phyloP scores from a whole-genome alignment of 2,329 filamentous ascomycete species.

The Aspergillus felis region DNA sequence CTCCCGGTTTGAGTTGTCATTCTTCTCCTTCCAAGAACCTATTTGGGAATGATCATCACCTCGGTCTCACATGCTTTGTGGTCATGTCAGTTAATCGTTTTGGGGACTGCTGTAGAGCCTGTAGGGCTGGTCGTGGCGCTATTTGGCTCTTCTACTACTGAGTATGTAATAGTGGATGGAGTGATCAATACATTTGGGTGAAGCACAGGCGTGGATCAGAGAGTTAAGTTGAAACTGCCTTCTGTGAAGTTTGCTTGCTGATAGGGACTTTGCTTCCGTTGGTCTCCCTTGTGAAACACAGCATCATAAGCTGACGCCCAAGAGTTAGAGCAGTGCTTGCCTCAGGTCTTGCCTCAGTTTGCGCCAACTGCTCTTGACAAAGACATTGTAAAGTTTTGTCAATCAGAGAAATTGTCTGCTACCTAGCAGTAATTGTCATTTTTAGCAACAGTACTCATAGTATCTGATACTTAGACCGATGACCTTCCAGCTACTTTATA shows the following conservation, averaged over 20 bases:
- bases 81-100: not conserved
- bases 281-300: not conserved
- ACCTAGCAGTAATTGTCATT: not conserved
- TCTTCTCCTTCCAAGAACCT: not conserved
- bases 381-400: no score
- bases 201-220: not conserved
- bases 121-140: not conserved
- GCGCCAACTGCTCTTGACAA: no score
- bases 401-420: not conserved
- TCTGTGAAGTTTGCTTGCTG: not conserved
- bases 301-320: not conserved
- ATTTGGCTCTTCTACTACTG: not conserved
- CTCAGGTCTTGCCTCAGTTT: no score
- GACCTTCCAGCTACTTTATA: not conserved
- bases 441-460: not conserved
- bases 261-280: no score
- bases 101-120: not conserved
- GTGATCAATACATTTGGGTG: not conserved
- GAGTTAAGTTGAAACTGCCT: no score
- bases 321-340: not conserved
- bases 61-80: not conserved
- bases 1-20: not conserved
- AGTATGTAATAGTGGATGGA: no score
- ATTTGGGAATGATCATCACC: not conserved
- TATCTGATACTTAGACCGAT: not conserved